Evolutionary conservation across 129 eudicot species (phyloP), one percentile per base, ranked within the genome.

Genomic region (Chrysanthemum makinoi): DNA sequence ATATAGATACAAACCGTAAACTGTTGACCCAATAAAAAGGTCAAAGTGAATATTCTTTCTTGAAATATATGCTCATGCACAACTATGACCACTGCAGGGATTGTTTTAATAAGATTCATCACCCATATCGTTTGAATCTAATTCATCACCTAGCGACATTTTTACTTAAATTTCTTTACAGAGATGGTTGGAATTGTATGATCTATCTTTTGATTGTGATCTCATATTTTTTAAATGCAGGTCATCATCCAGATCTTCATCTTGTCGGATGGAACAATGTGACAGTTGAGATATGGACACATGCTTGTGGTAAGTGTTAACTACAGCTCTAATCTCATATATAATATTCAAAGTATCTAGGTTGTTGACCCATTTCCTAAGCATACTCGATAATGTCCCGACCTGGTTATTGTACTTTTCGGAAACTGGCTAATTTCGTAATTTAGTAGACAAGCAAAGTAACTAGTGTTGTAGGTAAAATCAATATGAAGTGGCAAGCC

Each of bases 221-320:
- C 58, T 68, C 24, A 60, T 50, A 62, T 61, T 72, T 46, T 79
- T 62, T 16, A 58, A 52, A 57, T 77, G 64, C 83, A 93, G 96
- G 96, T 66, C 98, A 93, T 81, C 98, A 93, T 79, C 98, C 98
- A 7, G 90, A 93, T 89, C 96, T 93, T 74, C 98, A 93, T 84
- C 98, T 93, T 66, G 88, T 84, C 52, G 92, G 92, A 44, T 93
- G 98, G 98, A 93, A 93, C 87, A 93, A 89, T 39, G 82, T 89
- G 77, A 85, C 80, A 33, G 77, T 93, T 48, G 98, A 93, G 56
- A 89, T 93, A 63, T 89, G 92, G 95, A 93, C 96, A 3, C 98
- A 93, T 80, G 87, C 96, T 68, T 90, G 89, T 54, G 96, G 98
- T 93, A 87, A 62, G 89, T 24, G 26, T 63, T 18, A 52, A 17